phyloP scores from a whole-genome alignment of 1,139 yeast species.

The Yamadazyma triangularis region DNA sequence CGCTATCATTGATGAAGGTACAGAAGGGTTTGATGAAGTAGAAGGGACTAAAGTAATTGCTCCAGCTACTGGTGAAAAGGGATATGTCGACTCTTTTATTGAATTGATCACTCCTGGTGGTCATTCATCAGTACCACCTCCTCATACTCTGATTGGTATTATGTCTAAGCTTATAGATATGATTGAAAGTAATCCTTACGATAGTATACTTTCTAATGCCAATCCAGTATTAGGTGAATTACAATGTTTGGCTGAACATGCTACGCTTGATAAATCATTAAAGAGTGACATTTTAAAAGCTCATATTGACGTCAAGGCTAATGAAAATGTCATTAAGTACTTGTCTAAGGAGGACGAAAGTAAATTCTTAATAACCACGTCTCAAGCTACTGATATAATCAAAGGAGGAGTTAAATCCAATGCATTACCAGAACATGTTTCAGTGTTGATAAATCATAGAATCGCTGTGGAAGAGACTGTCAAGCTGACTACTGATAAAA shows the following conservation, averaged over 20 bases:
- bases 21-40: conserved; percentile 24
- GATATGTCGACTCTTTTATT: conserved; percentile 34
- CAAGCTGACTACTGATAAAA: conserved; percentile 31
- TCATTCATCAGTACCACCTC: conserved; percentile 46
- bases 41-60: conserved; percentile 48
- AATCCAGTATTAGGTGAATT: conserved; percentile 40
- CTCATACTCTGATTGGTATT: conserved; percentile 45
- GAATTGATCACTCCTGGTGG: conserved; percentile 45
- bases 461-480: conserved; percentile 49
- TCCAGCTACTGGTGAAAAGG: conserved; percentile 52
- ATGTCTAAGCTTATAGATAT: conserved; percentile 33
- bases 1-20: conserved; percentile 46
- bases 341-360: conserved; percentile 15
- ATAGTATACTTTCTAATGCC: conserved; percentile 28
- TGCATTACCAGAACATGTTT: conserved; percentile 68
- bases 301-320: conserved; percentile 35
- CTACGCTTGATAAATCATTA: conserved; percentile 22
- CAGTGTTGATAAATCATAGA: conserved; percentile 53
- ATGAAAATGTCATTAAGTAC: conserved; percentile 33
- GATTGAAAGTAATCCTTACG: conserved; percentile 34
- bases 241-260: conserved; percentile 43
- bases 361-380: conserved; percentile 51
- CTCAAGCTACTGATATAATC: conserved; percentile 64
- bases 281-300: conserved; percentile 37
- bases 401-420: conserved; percentile 68